Evolutionary conservation across 169 alveolate species (phyloP).

Genomic region (Sarcocystis neurona): DNA sequence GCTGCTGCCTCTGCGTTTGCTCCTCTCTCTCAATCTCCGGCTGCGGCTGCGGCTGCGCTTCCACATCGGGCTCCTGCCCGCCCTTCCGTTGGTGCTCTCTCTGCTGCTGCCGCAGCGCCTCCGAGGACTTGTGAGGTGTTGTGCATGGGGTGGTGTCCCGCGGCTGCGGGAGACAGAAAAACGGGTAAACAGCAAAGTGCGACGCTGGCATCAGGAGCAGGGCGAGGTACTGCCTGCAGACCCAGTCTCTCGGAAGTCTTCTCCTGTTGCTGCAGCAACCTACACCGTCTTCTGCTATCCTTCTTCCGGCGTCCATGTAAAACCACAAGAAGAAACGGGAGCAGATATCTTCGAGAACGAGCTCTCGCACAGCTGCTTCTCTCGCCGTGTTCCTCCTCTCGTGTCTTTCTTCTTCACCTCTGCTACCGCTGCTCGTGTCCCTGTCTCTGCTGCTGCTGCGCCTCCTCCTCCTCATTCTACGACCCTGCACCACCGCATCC

Average conservation of each 20-base stretch:
- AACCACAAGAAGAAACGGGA: slow-evolving; percentile 35
- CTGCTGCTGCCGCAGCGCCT: too few relatives aligned
- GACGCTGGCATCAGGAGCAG: background rate
- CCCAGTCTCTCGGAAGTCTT: slow-evolving; percentile 17
- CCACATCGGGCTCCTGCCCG: background rate
- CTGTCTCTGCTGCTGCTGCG: background rate
- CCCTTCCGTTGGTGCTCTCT: background rate
- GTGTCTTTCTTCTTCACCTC: background rate
- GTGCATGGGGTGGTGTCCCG: background rate
- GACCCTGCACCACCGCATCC: too few relatives aligned
- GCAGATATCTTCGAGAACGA: slow-evolving; percentile 11
- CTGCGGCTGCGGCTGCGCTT: background rate
- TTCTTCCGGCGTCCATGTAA: background rate
- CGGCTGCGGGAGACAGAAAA: slow-evolving; percentile 13
- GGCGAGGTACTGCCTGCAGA: background rate
- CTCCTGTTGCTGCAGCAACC: background rate
- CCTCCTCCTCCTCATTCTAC: background rate
- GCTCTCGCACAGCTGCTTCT: background rate
- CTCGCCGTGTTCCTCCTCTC: background rate
- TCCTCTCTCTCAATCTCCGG: background rate
- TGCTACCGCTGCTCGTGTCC: background rate
- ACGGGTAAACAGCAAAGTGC: slow-evolving; percentile 16
- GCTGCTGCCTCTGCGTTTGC: too few relatives aligned
- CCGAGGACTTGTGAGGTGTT: background rate
- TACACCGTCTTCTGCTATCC: background rate